These are phyloP conservation scores for Hirschfeldia incana DNA, from an alignment of 345 rosid species.

Conservation along the genomic window DNA sequence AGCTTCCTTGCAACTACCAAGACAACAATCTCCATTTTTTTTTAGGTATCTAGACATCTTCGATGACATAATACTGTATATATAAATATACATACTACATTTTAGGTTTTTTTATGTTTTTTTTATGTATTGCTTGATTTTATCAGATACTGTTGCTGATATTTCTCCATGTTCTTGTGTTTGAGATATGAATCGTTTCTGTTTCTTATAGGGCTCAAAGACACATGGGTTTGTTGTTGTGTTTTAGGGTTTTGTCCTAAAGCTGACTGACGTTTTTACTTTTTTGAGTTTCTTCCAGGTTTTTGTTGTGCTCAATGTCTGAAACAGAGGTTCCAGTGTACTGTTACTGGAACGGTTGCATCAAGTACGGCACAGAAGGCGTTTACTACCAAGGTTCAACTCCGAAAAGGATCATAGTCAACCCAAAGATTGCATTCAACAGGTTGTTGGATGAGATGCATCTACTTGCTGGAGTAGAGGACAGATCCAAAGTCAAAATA, in stretches of 20 bases:
- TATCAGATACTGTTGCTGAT: neutral
- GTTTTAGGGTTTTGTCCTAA: neutral
- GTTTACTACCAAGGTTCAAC: neutral
- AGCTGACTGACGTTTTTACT: neutral
- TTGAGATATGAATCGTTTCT: neutral
- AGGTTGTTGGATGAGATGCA: neutral
- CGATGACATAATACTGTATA: no score
- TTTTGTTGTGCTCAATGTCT: neutral
- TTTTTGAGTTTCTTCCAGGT: neutral
- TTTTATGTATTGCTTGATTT: no score
- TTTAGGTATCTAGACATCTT: no score
- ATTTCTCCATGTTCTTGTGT: neutral
- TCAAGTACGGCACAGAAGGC: neutral
- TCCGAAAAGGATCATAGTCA: neutral
- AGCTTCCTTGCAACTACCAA: no score
- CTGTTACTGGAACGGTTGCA: neutral
- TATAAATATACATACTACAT: no score
- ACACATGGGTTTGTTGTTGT: neutral
- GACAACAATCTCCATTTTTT: no score
- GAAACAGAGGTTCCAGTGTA: neutral
- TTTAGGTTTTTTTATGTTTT: no score
- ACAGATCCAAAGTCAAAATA: neutral
- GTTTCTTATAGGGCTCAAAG: neutral
- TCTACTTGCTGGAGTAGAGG: neutral
- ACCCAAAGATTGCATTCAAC: neutral